These are phyloP conservation scores for Euryodendron excelsum DNA, from an alignment of 148 eudicot genomes.

Conservation along the genomic window DNA sequence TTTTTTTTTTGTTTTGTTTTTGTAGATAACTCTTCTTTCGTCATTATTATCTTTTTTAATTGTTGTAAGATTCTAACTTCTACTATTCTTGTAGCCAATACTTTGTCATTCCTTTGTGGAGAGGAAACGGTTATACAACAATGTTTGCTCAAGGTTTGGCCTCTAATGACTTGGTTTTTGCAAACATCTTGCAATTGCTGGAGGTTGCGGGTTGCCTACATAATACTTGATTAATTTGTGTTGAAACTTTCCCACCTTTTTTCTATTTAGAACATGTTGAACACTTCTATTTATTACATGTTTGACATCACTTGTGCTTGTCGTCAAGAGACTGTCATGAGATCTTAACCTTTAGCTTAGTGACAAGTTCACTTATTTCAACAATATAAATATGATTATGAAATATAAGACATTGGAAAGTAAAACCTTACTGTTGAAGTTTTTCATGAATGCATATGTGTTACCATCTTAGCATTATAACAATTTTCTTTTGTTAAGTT, in stretches of 20 bases:
- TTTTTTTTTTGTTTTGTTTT: no score
- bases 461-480: no score
- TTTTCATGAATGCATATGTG: no score
- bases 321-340: no score
- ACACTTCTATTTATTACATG: not conserved
- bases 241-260: not conserved
- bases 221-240: not conserved
- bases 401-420: no score
- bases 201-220: not conserved
- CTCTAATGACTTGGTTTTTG: conserved; percentile 5
- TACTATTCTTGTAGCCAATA: conserved; percentile 50
- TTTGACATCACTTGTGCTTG: not conserved
- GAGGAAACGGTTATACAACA: conserved; percentile 88
- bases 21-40: conserved; percentile 10
- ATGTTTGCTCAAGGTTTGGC: conserved; percentile 89
- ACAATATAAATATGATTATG: no score
- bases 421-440: no score
- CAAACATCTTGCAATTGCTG: not conserved
- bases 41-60: conserved; percentile 1
- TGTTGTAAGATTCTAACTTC: conserved; percentile 22
- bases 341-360: no score
- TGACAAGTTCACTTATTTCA: no score
- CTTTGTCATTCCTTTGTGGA: conserved; percentile 90
- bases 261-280: not conserved
- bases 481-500: no score